A percentile compares a stretch with the other conserved stretches of the same genome.
phyloP scores from a whole-genome alignment of 768 basidiomycete species.

The Kwoniella heveanensis region DNA sequence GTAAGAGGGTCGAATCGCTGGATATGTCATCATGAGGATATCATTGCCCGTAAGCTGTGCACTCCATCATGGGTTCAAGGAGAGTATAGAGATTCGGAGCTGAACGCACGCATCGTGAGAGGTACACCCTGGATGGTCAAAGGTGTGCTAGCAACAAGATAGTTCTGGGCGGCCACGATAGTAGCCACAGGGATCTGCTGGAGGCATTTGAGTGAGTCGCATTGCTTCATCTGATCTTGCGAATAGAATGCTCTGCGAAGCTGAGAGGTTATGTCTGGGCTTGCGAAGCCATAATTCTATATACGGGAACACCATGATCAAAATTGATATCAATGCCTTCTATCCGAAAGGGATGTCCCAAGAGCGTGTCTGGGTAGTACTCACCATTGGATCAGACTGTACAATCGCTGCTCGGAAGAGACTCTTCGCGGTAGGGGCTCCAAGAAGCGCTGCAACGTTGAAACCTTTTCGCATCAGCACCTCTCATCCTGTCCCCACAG shows the following conservation, averaged over 20 bases:
- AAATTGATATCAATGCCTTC: too few relatives aligned
- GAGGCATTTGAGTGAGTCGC: constrained; percentile 62
- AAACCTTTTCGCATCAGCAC: background rate
- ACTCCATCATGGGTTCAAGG: too few relatives aligned
- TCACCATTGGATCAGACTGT: constrained; percentile 84
- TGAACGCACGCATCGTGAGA: constrained; percentile 33
- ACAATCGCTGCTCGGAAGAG: constrained; percentile 77
- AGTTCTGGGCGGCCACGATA: constrained; percentile 63
- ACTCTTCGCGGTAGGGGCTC: constrained; percentile 67
- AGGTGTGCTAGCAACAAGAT: constrained; percentile 21
- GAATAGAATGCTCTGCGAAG: constrained; percentile 59
- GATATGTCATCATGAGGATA: too few relatives aligned
- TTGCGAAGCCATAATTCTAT: constrained; percentile 68
- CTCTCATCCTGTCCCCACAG: too few relatives aligned
- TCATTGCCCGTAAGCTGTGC: too few relatives aligned
- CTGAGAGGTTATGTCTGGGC: constrained; percentile 61
- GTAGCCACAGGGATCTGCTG: constrained; percentile 60
- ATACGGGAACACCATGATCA: too few relatives aligned
- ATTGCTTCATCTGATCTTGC: constrained; percentile 36
- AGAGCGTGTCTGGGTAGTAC: too few relatives aligned
- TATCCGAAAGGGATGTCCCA: too few relatives aligned
- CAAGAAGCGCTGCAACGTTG: constrained; percentile 64
- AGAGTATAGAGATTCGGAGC: background rate
- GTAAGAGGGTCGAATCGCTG: constrained; percentile 59
- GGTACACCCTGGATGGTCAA: constrained; percentile 29